Evolutionary conservation across 2,329 filamentous ascomycete genomes (phyloP).

Genomic region (Hypoxylon sp.): DNA sequence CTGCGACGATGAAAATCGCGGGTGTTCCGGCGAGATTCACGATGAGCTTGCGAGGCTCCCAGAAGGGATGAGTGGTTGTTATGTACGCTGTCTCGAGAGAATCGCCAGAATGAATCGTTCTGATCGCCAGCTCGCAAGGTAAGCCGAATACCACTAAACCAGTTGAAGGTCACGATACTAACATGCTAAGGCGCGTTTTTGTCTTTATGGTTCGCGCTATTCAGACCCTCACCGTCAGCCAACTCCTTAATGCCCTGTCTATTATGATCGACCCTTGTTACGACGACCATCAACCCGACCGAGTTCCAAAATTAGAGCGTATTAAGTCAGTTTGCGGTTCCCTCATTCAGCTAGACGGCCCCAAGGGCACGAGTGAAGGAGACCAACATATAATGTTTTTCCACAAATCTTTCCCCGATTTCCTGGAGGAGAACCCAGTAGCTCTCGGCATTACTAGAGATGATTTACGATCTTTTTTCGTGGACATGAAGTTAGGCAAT

Average conservation of each 20-base stretch:
- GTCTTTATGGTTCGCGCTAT: conserved; percentile 10
- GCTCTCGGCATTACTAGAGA: not conserved
- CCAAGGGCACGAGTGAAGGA: not conserved
- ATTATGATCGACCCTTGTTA: conserved; percentile 1
- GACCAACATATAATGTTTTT: not conserved
- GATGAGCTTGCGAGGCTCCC: conserved; percentile 4
- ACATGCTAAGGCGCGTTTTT: conserved; percentile 15
- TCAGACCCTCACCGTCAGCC: conserved; percentile 4
- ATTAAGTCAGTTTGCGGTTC: not conserved
- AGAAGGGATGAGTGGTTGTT: not conserved
- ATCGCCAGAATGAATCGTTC: not conserved
- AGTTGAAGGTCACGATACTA: not conserved
- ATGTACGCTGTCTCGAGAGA: conserved; percentile 7
- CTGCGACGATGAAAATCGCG: not conserved
- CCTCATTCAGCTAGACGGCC: not conserved
- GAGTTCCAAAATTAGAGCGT: not conserved
- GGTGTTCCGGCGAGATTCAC: conserved; percentile 8
- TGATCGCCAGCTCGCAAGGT: conserved; percentile 13
- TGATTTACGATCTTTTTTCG: conserved; percentile 2
- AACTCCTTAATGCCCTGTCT: conserved; percentile 12
- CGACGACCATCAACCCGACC: conserved; percentile 5
- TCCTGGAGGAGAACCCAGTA: not conserved
- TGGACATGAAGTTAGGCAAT: not conserved
- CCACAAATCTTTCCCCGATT: conserved; percentile 4
- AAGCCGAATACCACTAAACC: not conserved